Percentiles rank a stretch among this genome's conserved stretches.
Evolutionary conservation across 2,329 filamentous ascomycete species (phyloP).

Genomic region (Colletotrichum agaves): DNA sequence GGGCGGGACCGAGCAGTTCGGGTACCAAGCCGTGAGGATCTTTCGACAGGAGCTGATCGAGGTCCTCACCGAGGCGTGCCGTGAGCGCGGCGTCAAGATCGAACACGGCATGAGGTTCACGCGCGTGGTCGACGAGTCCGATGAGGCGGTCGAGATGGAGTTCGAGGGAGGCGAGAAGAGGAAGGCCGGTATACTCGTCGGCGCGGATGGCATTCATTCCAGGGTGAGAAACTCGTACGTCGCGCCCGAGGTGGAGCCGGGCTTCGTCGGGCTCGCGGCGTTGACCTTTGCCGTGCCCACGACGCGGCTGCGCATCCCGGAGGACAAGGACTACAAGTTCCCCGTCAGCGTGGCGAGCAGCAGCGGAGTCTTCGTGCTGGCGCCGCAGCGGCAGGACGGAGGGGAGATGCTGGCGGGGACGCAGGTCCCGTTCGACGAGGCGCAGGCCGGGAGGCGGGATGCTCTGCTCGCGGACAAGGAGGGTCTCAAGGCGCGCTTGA

Average conservation of each 20-base stretch:
- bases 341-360: conserved; percentile 56
- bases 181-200: conserved; percentile 59
- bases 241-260: conserved; percentile 58
- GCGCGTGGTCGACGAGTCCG: conserved; percentile 53
- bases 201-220: conserved; percentile 70
- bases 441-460: conserved; percentile 56
- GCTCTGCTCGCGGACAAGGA: conserved; percentile 52
- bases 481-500: conserved; percentile 47
- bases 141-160: conserved; percentile 54
- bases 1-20: conserved; percentile 58
- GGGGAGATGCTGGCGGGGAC: conserved; percentile 53
- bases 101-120: conserved; percentile 60
- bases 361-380: conserved; percentile 61
- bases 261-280: conserved; percentile 60
- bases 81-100: conserved; percentile 49
- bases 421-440: conserved; percentile 50
- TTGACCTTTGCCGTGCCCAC: conserved; percentile 50
- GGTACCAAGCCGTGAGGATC: conserved; percentile 64
- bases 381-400: conserved; percentile 55
- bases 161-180: conserved; percentile 58
- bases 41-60: conserved; percentile 61
- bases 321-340: conserved; percentile 47
- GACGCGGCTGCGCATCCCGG: conserved; percentile 48
- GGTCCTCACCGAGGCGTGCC: conserved; percentile 49
- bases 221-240: conserved; percentile 60